phyloP scores from a whole-genome alignment of 768 basidiomycete species.

The Lepiota brunneoincarnata region DNA sequence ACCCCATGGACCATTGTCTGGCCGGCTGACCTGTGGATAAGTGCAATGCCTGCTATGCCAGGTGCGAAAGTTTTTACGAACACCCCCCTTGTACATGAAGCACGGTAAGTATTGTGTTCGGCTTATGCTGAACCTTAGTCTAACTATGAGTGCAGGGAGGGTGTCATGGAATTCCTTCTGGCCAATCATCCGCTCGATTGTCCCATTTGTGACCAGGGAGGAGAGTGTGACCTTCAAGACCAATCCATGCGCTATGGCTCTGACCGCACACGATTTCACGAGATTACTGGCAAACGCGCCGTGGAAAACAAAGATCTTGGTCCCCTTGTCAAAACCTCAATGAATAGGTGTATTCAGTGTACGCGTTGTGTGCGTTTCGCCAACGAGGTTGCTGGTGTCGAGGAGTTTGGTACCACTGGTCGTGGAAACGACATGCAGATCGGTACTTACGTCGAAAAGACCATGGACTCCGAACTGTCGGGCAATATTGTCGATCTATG shows the following conservation, averaged over 20 bases:
- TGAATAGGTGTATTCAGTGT: slow-evolving; percentile 99
- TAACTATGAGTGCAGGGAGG: slow-evolving; percentile 57
- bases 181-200: slow-evolving; percentile 98
- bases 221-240: slow-evolving; percentile 98
- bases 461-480: slow-evolving; percentile 95
- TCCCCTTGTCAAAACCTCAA: slow-evolving; percentile 96
- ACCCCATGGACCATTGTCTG: neutral
- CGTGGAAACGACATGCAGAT: slow-evolving; percentile 99
- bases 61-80: slow-evolving; percentile 92
- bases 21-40: slow-evolving; percentile 24
- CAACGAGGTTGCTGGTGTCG: slow-evolving; percentile 98
- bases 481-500: slow-evolving; percentile 98
- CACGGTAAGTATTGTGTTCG: slow-evolving; percentile 49
- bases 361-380: slow-evolving; percentile 99
- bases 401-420: slow-evolving; percentile 95
- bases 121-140: neutral
- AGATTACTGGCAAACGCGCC: slow-evolving; percentile 96
- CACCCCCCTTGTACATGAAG: slow-evolving; percentile 87
- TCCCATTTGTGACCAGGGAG: slow-evolving; percentile 98
- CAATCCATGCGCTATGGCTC: slow-evolving; percentile 99
- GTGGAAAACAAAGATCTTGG: slow-evolving; percentile 98
- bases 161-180: slow-evolving; percentile 98
- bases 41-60: slow-evolving; percentile 97
- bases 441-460: slow-evolving; percentile 97
- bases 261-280: slow-evolving; percentile 97